These are phyloP conservation scores for Puccinia coronata DNA, from an alignment of 1,284 basidiomycete species.

Conservation along the genomic window DNA sequence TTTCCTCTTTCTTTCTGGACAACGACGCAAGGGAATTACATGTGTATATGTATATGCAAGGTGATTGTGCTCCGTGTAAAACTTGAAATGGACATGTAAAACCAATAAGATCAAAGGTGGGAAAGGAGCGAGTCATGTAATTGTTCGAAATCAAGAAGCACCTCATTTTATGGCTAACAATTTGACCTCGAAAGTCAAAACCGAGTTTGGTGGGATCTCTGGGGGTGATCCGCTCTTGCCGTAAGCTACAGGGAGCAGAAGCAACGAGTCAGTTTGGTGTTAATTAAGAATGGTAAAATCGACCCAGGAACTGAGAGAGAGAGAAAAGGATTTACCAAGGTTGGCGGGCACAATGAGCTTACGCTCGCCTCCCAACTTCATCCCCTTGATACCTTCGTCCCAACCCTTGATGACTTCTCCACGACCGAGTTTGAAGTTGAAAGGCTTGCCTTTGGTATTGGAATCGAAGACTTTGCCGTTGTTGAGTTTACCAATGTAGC, in stretches of 20 bases:
- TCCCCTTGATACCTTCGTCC: slow-evolving; percentile 49
- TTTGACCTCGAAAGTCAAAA: slow-evolving; percentile 47
- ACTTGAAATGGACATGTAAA: neutral
- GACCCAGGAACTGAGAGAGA: neutral
- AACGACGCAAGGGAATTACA: neutral
- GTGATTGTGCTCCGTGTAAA: neutral
- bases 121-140: too few species aligned
- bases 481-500: slow-evolving; percentile 47
- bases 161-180: slow-evolving; percentile 43
- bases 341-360: slow-evolving; percentile 38
- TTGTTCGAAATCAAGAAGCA: too few species aligned
- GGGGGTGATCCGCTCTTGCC: slow-evolving; percentile 47
- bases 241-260: slow-evolving; percentile 28
- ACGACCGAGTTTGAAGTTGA: slow-evolving; percentile 38
- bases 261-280: neutral
- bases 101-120: neutral
- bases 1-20: neutral
- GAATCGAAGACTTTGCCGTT: slow-evolving; percentile 47
- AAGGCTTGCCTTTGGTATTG: slow-evolving; percentile 38
- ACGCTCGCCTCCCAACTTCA: slow-evolving; percentile 45
- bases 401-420: slow-evolving; percentile 50
- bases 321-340: slow-evolving; percentile 25
- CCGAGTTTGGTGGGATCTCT: slow-evolving; percentile 45
- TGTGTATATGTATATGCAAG: neutral
- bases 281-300: too few species aligned